These are phyloP conservation scores for Eutrema yunnanense DNA, from an alignment of 345 rosid genomes.

Conservation along the genomic window DNA sequence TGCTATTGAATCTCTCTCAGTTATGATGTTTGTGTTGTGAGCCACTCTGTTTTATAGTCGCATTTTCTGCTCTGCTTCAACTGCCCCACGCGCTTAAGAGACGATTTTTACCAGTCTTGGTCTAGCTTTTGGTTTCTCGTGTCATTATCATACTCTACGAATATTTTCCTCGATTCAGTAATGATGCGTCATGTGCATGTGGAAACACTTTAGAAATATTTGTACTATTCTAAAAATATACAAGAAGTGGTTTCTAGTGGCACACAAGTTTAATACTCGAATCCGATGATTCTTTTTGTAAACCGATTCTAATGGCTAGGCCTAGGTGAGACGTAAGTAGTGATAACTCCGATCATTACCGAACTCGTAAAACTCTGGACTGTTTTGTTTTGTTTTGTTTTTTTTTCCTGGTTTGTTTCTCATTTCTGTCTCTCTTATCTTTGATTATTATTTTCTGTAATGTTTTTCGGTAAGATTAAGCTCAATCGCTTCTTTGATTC, in stretches of 20 bases:
- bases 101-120: neutral
- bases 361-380: too few relatives aligned
- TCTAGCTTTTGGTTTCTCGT: neutral
- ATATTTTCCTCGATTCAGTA: neutral
- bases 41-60: neutral
- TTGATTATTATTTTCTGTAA: too few relatives aligned
- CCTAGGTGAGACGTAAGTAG: too few relatives aligned
- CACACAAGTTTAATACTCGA: neutral
- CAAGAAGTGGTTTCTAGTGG: neutral
- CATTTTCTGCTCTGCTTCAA: neutral
- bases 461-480: too few relatives aligned
- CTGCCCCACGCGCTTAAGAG: neutral
- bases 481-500: too few relatives aligned
- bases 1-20: neutral
- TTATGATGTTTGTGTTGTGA: neutral
- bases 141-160: neutral
- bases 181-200: neutral
- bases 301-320: too few relatives aligned
- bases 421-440: too few relatives aligned
- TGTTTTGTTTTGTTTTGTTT: too few relatives aligned
- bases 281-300: neutral
- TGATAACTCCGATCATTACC: too few relatives aligned
- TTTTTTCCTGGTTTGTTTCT: too few relatives aligned
- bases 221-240: neutral
- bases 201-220: neutral